Evolutionary conservation across 352 stramenopile genomes (phyloP), one percentile per base, ranked within the genome.

Genomic region (Phytophthora pistaciae): DNA sequence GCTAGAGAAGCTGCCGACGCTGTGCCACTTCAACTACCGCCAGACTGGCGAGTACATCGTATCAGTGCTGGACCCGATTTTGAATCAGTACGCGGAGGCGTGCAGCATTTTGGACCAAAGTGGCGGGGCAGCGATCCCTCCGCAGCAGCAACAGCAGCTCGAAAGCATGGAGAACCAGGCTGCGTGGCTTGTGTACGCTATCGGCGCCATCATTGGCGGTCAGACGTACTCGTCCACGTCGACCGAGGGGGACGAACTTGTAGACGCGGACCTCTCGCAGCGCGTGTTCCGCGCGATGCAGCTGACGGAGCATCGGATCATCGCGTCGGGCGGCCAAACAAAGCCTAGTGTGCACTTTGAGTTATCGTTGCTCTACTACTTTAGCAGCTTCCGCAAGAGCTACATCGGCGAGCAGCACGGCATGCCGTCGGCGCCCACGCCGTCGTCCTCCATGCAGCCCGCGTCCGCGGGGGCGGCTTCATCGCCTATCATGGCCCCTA

Each of bases 101-200:
- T 85, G 90, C 74, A 79, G 84, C 63, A 82, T 98, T 73, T 61
- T 93, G 74, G 75, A 96, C 66, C 83, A 93, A 67, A 86, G 82
- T 50, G 78, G 78, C 3, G 77, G 84, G 8, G 56, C 70, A 7
- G 54, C 66, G 7, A 74, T 82, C n/a, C 60, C 67, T 11, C 68
- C 48, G 25, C 74, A 73, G 20, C 74, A 82, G 53, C 79, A 95
- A 38, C 83, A 94, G 59, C 84, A 89, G 46, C 70, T 94, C 21
- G 72, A 83, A 53, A 92, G 80, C 42, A 88, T 99, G 68, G 98
- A 99, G 76, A 97, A 94, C 55, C 95, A 99, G 77, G 78, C 99
- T 53, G 98, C 97, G 14, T 99, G 98, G 98, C 77, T 99, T 21
- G 96, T 98, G 49, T 99, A 99, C 75, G 95, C 99, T 21, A 94